Evolutionary conservation across 2,329 filamentous ascomycete species (phyloP).

Genomic region (Pyrenophora tritici-repentis): DNA sequence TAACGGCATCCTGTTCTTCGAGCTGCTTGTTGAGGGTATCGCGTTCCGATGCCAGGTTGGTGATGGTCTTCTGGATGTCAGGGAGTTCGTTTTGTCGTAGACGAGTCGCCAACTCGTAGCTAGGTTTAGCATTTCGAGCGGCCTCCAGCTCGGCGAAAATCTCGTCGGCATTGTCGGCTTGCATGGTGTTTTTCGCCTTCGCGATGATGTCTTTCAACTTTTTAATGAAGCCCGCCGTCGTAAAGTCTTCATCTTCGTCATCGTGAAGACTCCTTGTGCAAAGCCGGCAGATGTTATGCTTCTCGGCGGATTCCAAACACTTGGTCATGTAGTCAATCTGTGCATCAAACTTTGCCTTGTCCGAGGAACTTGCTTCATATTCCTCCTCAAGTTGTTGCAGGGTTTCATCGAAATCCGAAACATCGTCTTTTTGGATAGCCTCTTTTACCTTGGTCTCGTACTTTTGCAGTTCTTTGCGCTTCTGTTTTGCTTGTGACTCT

Average conservation of each 20-base stretch:
- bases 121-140: conserved; percentile 60
- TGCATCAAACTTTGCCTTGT: conserved; percentile 70
- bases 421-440: conserved; percentile 47
- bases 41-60: conserved; percentile 52
- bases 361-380: conserved; percentile 61
- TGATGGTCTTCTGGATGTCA: conserved; percentile 66
- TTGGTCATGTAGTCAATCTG: conserved; percentile 73
- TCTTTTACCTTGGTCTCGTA: conserved; percentile 68
- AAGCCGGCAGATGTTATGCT: conserved; percentile 74
- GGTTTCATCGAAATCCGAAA: conserved; percentile 56
- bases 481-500: conserved; percentile 67
- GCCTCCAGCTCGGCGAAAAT: conserved; percentile 64
- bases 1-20: conserved; percentile 69
- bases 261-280: conserved; percentile 72
- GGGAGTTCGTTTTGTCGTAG: conserved; percentile 73
- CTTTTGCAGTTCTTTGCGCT: conserved; percentile 64
- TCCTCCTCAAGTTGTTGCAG: conserved; percentile 57
- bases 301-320: conserved; percentile 68
- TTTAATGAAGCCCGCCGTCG: conserved; percentile 61
- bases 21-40: conserved; percentile 48
- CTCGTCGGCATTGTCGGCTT: conserved; percentile 66
- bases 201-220: conserved; percentile 65
- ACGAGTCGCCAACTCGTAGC: conserved; percentile 76
- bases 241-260: conserved; percentile 60
- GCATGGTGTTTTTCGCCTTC: conserved; percentile 59